Percentiles rank a stretch among this genome's conserved stretches.
Conservation (phyloP, 2,329 filamentous ascomycete genomes). For the Colletotrichum liriopes region DNA sequence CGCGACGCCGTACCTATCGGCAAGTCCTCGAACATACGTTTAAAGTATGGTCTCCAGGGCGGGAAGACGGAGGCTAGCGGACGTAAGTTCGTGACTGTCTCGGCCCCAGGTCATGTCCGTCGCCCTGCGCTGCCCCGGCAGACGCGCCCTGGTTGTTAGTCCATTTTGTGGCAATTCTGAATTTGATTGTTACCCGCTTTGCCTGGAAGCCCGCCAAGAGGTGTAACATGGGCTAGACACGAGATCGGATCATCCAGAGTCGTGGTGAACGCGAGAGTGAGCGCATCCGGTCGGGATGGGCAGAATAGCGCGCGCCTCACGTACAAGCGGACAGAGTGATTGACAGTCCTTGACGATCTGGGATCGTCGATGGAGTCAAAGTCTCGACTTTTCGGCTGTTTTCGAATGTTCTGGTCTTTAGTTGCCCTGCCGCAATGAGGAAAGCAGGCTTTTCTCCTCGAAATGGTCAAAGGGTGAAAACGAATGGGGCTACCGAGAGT, state of each 20-base stretch:
- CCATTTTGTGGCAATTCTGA: not conserved
- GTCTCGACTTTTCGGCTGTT: conserved; percentile 33
- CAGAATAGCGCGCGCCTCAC: conserved; percentile 29
- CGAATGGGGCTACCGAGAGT: conserved; percentile 2
- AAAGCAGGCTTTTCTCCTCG: conserved; percentile 4
- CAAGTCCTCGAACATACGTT: conserved; percentile 8
- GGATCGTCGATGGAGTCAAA: conserved; percentile 23
- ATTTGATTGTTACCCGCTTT: not conserved
- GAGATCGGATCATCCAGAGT: conserved; percentile 4
- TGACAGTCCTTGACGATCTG: not conserved
- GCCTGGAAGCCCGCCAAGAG: conserved; percentile 10
- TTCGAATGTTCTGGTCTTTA: conserved; percentile 22
- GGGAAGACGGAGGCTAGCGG: conserved; percentile 37
- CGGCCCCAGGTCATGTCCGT: conserved; percentile 9
- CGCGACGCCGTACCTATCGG: not conserved
- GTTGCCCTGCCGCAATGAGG: conserved; percentile 12
- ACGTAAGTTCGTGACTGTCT: conserved; percentile 21
- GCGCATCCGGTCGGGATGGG: conserved; percentile 24
- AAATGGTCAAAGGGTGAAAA: conserved; percentile 7
- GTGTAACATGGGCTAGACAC: conserved; percentile 5
- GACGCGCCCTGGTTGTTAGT: conserved; percentile 10
- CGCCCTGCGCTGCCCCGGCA: conserved; percentile 1
- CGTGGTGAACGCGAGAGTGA: conserved; percentile 1
- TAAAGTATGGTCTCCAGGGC: conserved; percentile 4
- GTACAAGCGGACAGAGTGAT: not conserved